A percentile compares a stretch with the other conserved stretches of the same genome.
Conservation (phyloP, 345 rosid species). For the Brassica incana region DNA sequence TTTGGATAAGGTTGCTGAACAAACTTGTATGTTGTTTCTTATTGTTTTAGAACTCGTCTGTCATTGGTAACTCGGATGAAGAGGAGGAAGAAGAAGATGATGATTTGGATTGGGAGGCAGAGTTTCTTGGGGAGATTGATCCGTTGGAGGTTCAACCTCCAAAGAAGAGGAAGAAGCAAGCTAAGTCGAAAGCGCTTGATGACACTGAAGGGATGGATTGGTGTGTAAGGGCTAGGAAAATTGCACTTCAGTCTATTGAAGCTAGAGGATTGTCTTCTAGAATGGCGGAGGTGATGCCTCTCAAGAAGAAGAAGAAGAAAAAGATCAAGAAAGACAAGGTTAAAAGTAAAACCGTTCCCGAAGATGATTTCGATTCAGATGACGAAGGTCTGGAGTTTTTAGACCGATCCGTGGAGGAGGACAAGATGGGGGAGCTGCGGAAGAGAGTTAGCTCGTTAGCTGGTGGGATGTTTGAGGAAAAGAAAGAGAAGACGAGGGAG, state of each 20-base stretch:
- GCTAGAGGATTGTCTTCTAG: constrained; percentile 58
- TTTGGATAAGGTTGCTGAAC: constrained; percentile 32
- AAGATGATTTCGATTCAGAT: constrained; percentile 47
- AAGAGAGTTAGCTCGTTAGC: constrained; percentile 57
- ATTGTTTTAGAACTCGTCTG: constrained; percentile 21
- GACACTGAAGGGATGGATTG: constrained; percentile 86
- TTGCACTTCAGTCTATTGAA: constrained; percentile 75
- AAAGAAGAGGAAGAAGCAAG: constrained; percentile 58
- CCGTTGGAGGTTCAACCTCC: constrained; percentile 62
- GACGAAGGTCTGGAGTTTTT: constrained; percentile 44
- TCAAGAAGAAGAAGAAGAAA: constrained; percentile 61
- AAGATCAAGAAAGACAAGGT: constrained; percentile 36
- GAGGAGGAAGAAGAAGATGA: constrained; percentile 36
- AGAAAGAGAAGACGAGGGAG: constrained; percentile 60
- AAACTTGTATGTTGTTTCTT: background rate
- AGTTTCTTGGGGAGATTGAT: constrained; percentile 72
- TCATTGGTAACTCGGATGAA: constrained; percentile 33
- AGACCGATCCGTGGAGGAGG: constrained; percentile 33
- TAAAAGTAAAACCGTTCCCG: constrained; percentile 39
- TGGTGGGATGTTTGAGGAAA: constrained; percentile 71
- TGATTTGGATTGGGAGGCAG: constrained; percentile 61
- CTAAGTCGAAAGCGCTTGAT: constrained; percentile 46
- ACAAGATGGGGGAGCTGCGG: constrained; percentile 42
- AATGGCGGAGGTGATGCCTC: constrained; percentile 55
- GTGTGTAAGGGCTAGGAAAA: constrained; percentile 79